phyloP scores from a whole-genome alignment of 352 stramenopile species.

The Halophytophthora batemanensis region DNA sequence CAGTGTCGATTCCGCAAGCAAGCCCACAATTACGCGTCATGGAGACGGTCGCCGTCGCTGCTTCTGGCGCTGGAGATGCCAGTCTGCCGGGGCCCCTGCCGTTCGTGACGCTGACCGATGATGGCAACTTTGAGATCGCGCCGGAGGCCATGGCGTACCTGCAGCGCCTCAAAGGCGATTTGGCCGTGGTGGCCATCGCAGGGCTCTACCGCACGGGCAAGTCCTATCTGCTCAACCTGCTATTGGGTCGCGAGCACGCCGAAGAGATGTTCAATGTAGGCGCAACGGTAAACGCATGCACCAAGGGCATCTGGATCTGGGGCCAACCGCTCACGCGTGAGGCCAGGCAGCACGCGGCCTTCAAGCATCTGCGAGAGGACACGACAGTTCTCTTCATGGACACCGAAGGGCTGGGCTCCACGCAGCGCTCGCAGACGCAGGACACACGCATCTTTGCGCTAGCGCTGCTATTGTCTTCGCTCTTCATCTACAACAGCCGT shows the following conservation, averaged over 20 bases:
- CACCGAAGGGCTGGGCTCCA: slow-evolving; percentile 70
- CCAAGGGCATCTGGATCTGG: slow-evolving; percentile 85
- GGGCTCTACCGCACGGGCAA: slow-evolving; percentile 80
- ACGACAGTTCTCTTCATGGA: slow-evolving; percentile 71
- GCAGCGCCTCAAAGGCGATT: slow-evolving; percentile 47
- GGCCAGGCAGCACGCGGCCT: slow-evolving; percentile 15
- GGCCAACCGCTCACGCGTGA: slow-evolving; percentile 29
- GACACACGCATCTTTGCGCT: slow-evolving; percentile 76
- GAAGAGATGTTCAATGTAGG: slow-evolving; percentile 75
- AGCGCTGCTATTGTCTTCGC: slow-evolving; percentile 56
- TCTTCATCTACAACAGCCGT: slow-evolving; percentile 80
- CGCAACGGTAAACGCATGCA: slow-evolving; percentile 71
- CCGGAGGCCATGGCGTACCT: slow-evolving; percentile 61
- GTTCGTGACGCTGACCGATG: slow-evolving; percentile 71
- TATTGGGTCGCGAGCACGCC: slow-evolving; percentile 42
- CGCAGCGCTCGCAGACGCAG: slow-evolving; percentile 59
- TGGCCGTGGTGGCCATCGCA: slow-evolving; percentile 68
- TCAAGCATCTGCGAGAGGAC: slow-evolving; percentile 44
- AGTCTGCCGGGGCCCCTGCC: slow-evolving; percentile 40
- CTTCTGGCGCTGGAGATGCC: neutral
- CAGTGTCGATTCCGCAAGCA: no score
- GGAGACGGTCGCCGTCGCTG: no score
- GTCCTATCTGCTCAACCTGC: slow-evolving; percentile 73
- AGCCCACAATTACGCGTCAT: no score
- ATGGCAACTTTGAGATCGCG: slow-evolving; percentile 59